Conservation (phyloP, 2,329 filamentous ascomycete genomes). For the Pseudocercospora crystallina region DNA sequence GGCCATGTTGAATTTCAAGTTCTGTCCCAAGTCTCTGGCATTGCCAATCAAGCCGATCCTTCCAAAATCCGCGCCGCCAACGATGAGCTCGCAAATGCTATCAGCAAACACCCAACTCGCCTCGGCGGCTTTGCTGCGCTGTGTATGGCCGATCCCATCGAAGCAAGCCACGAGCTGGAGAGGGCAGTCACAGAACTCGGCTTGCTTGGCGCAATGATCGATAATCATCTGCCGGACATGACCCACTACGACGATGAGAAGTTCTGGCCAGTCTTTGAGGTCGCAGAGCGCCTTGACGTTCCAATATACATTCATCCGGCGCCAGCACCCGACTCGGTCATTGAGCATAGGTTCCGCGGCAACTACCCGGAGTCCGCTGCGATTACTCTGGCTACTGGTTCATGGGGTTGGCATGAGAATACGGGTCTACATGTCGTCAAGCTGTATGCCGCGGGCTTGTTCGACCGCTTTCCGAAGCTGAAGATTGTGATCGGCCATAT, state of each 20-base stretch:
- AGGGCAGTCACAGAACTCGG: conserved; percentile 23
- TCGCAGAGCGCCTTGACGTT: conserved; percentile 44
- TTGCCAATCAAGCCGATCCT: conserved; percentile 11
- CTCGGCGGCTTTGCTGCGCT: conserved; percentile 29
- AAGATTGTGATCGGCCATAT: conserved; percentile 57
- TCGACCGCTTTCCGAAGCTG: conserved; percentile 52
- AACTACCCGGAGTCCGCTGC: conserved; percentile 30
- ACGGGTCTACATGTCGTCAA: conserved; percentile 49
- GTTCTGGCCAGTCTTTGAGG: conserved; percentile 28
- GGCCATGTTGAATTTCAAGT: conserved; percentile 26
- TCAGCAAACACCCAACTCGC: conserved; percentile 18
- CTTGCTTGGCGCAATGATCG: conserved; percentile 31
- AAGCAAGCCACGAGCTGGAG: conserved; percentile 25
- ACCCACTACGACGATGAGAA: conserved; percentile 25
- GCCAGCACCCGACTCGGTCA: conserved; percentile 16
- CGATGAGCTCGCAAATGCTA: conserved; percentile 24
- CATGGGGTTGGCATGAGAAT: conserved; percentile 50
- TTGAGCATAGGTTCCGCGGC: conserved; percentile 21
- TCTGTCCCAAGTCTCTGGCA: conserved; percentile 25
- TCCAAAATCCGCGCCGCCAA: conserved; percentile 25
- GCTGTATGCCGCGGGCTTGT: conserved; percentile 53
- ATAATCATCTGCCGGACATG: conserved; percentile 27
- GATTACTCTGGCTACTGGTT: conserved; percentile 37
- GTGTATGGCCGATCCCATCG: conserved; percentile 28
- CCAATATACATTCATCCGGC: conserved; percentile 52